phyloP scores from a whole-genome alignment of 169 alveolate genomes.

The Plasmodium gallinaceum region DNA sequence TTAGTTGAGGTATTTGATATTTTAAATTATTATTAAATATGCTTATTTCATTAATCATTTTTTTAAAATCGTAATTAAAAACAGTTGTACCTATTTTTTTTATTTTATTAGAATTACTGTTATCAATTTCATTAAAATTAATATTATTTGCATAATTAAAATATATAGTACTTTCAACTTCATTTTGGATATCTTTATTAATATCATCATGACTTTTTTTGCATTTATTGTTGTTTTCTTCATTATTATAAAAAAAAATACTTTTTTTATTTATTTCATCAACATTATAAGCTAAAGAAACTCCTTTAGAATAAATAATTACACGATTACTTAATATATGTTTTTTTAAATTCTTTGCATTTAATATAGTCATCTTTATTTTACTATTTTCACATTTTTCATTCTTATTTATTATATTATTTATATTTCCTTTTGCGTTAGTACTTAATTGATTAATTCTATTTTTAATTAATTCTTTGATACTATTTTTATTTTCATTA shows the following conservation, averaged over 20 bases:
- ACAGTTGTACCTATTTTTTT: constrained; percentile 59
- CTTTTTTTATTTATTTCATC: constrained; percentile 65
- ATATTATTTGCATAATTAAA: constrained; percentile 56
- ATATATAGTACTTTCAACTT: constrained; percentile 31
- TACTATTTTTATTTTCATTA: constrained; percentile 34
- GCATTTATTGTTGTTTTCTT: constrained; percentile 18
- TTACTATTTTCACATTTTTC: not conserved
- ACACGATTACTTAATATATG: constrained; percentile 58
- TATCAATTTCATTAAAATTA: constrained; percentile 38
- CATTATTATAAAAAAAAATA: constrained; percentile 51
- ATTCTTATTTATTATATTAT: not conserved
- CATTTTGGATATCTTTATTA: constrained; percentile 27
- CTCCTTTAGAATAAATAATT: constrained; percentile 57
- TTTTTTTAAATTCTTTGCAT: constrained; percentile 46
- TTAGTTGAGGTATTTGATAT: constrained; percentile 55
- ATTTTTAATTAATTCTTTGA: constrained; percentile 53
- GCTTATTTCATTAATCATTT: constrained; percentile 32
- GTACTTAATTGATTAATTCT: not conserved
- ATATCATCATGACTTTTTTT: constrained; percentile 34
- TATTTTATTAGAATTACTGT: not conserved
- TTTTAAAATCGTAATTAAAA: constrained; percentile 44
- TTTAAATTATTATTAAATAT: constrained; percentile 35
- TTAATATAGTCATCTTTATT: constrained; percentile 46
- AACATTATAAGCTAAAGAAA: constrained; percentile 39
- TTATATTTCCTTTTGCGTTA: not conserved